Conservation (phyloP, 352 stramenopile genomes). For the Globisporangium spinosum region DNA sequence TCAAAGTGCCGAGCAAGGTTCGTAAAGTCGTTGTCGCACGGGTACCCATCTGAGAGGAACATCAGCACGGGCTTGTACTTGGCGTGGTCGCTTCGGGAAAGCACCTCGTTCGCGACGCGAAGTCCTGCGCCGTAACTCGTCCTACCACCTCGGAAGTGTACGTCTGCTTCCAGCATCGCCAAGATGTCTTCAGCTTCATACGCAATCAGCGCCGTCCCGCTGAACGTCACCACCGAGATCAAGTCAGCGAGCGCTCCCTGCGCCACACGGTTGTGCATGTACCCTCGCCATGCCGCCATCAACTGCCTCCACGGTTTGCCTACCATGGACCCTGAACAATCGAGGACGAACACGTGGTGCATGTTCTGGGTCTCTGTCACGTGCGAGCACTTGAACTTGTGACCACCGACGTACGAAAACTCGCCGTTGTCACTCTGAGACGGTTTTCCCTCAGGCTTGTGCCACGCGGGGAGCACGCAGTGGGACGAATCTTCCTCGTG, state of each 20-base stretch:
- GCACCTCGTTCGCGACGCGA: not conserved
- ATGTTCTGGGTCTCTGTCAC: constrained; percentile 42
- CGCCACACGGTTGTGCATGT: constrained; percentile 58
- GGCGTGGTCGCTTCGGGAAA: not conserved
- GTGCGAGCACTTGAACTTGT: constrained; percentile 79
- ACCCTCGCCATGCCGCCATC: constrained; percentile 53
- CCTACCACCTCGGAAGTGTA: not conserved
- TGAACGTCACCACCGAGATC: constrained; percentile 72
- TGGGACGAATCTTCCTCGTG: constrained; percentile 54
- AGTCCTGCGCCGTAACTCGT: not conserved
- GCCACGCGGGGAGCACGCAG: constrained; percentile 69
- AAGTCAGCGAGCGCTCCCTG: constrained; percentile 51
- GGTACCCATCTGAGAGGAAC: not conserved
- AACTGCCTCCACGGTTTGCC: constrained; percentile 53
- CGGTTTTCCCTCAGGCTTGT: constrained; percentile 30
- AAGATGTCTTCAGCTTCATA: not conserved
- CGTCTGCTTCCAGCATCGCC: not conserved
- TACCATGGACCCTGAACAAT: constrained; percentile 70
- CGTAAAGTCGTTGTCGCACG: not conserved
- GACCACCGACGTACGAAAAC: constrained; percentile 54
- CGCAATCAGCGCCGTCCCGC: constrained; percentile 9
- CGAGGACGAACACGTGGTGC: constrained; percentile 80
- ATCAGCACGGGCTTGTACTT: not conserved
- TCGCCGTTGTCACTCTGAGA: constrained; percentile 22
- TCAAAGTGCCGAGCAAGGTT: not conserved